These are phyloP conservation scores for Mortierella sp. DNA, from an alignment of 371 early-diverging fungal genomes.

Conservation along the genomic window DNA sequence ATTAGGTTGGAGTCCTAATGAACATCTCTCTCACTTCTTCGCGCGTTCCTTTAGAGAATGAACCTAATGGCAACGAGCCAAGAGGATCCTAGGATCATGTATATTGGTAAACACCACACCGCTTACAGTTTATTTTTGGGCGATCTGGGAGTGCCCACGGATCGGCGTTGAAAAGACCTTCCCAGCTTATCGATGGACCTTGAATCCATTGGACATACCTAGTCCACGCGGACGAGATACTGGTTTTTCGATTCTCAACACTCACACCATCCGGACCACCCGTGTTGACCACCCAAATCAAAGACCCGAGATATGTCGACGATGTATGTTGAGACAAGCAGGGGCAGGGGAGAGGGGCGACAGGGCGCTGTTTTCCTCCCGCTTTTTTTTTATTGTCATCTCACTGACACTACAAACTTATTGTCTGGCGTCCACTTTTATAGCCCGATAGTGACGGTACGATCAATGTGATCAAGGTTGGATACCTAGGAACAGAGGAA, in stretches of 20 bases:
- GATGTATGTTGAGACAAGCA: slow-evolving; percentile 15
- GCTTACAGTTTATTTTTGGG: not conserved
- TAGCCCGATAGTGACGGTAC: slow-evolving; percentile 21
- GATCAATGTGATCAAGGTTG: slow-evolving; percentile 40
- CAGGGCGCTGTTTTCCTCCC: too few relatives aligned
- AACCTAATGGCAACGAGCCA: slow-evolving; percentile 38
- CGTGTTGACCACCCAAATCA: slow-evolving; percentile 8
- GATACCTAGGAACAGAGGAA: slow-evolving; percentile 40
- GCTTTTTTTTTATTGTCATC: too few relatives aligned
- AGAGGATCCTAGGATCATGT: slow-evolving; percentile 41
- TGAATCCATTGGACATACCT: not conserved
- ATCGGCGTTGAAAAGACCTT: too few relatives aligned
- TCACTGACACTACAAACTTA: too few relatives aligned
- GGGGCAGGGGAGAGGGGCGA: too few relatives aligned
- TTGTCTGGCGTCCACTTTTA: too few relatives aligned
- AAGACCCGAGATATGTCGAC: slow-evolving; percentile 23
- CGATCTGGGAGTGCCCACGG: too few relatives aligned
- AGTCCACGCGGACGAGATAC: slow-evolving; percentile 20
- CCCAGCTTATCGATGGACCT: too few relatives aligned
- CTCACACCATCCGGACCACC: slow-evolving; percentile 40
- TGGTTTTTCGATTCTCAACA: slow-evolving; percentile 42
- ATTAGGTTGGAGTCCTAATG: too few relatives aligned
- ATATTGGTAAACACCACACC: slow-evolving; percentile 19
- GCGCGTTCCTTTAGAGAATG: slow-evolving; percentile 26
- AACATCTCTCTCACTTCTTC: not conserved